Conservation (phyloP, 75 land plant species). For the Isoetes taiwanensis region DNA sequence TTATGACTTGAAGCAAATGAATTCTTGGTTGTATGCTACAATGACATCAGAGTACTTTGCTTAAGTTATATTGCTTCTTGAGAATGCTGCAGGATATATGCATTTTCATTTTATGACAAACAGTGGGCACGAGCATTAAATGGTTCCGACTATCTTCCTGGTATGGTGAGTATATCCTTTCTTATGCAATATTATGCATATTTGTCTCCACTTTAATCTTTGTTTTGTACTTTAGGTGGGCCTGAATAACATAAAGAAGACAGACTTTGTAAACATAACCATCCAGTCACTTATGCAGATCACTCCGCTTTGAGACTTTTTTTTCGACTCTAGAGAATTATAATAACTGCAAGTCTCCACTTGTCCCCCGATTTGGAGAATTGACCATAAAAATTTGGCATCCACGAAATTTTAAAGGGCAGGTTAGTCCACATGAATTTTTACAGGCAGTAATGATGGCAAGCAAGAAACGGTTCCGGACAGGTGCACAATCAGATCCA, state of each 20-base stretch:
- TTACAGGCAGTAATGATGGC: constrained; percentile 95
- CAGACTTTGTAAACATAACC: constrained; percentile 1
- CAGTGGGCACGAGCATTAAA: constrained; percentile 1
- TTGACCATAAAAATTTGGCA: constrained; percentile 2
- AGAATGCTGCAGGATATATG: no score
- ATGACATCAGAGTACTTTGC: no score
- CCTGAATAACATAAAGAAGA: constrained; percentile 4
- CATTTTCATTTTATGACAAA: no score
- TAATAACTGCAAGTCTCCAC: neutral
- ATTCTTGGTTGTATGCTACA: no score
- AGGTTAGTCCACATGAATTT: constrained; percentile 99
- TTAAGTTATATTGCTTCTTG: no score
- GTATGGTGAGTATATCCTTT: constrained; percentile 9
- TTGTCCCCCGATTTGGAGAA: constrained; percentile 1
- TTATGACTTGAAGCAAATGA: no score
- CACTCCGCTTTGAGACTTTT: constrained; percentile 2
- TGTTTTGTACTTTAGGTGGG: constrained; percentile 1
- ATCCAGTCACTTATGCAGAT: constrained; percentile 4
- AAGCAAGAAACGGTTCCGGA: constrained; percentile 83
- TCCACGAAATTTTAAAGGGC: constrained; percentile 9
- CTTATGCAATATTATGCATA: no score
- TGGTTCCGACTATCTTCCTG: constrained; percentile 7
- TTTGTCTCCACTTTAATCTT: no score
- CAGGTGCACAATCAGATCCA: constrained; percentile 92
- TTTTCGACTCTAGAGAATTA: constrained; percentile 3